Evolutionary conservation across 139 green algal species (phyloP).

Genomic region (Gonium pectorale): DNA sequence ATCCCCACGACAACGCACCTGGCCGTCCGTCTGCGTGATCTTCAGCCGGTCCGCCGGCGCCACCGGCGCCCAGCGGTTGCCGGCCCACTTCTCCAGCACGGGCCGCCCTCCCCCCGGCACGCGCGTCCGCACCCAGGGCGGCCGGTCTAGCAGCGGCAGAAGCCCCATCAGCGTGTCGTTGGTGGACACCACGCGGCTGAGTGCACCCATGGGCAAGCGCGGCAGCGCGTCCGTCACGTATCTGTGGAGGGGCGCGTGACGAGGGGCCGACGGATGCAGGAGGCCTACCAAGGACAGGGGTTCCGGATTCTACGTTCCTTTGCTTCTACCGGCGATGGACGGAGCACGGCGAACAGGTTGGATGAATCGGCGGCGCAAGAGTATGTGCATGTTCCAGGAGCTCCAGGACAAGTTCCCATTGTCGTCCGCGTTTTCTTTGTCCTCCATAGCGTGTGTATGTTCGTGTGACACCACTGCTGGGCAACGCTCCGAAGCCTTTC

Average conservation of each 20-base stretch:
- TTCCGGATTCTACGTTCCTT: no score
- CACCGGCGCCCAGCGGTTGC: conserved; percentile 68
- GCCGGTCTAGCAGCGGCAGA: conserved; percentile 82
- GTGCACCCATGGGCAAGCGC: conserved; percentile 72
- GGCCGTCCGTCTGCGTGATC: conserved; percentile 77
- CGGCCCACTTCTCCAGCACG: conserved; percentile 33
- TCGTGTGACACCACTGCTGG: no score
- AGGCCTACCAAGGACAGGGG: no score
- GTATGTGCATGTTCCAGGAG: no score
- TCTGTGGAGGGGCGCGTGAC: conserved; percentile 30
- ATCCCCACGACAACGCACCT: conserved; percentile 76
- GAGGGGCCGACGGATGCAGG: background rate
- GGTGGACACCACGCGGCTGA: conserved; percentile 73
- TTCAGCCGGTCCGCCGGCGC: conserved; percentile 73
- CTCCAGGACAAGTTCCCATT: no score
- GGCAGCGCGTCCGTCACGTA: conserved; percentile 85
- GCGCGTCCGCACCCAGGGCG: conserved; percentile 75
- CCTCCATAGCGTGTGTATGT: no score
- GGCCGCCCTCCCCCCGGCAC: background rate
- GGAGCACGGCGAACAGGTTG: no score
- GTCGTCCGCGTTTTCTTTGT: no score
- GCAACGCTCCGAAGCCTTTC: no score
- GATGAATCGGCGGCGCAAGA: no score
- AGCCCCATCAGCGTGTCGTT: conserved; percentile 85
- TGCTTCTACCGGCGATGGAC: no score